Conservation (phyloP, 176 grass and related monocot species). For the Lolium rigidum region DNA sequence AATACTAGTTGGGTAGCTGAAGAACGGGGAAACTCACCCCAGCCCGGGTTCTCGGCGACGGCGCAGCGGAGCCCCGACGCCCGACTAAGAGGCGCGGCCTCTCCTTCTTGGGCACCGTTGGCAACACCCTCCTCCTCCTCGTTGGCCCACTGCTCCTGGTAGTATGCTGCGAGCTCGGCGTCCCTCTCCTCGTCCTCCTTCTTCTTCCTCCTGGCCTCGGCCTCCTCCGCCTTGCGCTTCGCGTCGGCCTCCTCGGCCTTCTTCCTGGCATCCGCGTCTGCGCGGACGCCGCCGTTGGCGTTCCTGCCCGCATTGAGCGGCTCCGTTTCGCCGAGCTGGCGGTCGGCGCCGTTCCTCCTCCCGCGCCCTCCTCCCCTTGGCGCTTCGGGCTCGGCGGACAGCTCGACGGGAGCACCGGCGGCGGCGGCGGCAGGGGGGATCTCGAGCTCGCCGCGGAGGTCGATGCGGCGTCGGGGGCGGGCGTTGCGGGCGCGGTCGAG, state of each 20-base stretch:
- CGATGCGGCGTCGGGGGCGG: slow-evolving; percentile 45
- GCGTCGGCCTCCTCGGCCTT: slow-evolving; percentile 51
- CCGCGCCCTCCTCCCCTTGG: slow-evolving; percentile 34
- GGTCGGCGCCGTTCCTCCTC: slow-evolving; percentile 43
- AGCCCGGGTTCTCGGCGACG: slow-evolving; percentile 81
- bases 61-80: slow-evolving; percentile 59
- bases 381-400: background rate
- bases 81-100: slow-evolving; percentile 46
- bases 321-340: slow-evolving; percentile 46
- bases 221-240: slow-evolving; percentile 50
- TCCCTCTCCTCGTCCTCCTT: slow-evolving; percentile 61
- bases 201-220: slow-evolving; percentile 57
- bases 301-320: slow-evolving; percentile 36
- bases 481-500: slow-evolving; percentile 41
- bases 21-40: slow-evolving; percentile 63
- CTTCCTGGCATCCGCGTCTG: slow-evolving; percentile 54
- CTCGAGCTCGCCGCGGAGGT: slow-evolving; percentile 62
- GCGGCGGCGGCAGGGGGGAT: slow-evolving; percentile 32
- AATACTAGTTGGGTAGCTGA: background rate
- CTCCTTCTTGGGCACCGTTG: slow-evolving; percentile 18
- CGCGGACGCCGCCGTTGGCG: slow-evolving; percentile 34
- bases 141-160: slow-evolving; percentile 60
- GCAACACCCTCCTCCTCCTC: slow-evolving; percentile 50
- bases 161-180: slow-evolving; percentile 51
- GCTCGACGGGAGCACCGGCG: slow-evolving; percentile 9